Evolutionary conservation across 257 asterid genomes (phyloP), one percentile per base, ranked within the genome.

Genomic region (Scutellaria galericulata): DNA sequence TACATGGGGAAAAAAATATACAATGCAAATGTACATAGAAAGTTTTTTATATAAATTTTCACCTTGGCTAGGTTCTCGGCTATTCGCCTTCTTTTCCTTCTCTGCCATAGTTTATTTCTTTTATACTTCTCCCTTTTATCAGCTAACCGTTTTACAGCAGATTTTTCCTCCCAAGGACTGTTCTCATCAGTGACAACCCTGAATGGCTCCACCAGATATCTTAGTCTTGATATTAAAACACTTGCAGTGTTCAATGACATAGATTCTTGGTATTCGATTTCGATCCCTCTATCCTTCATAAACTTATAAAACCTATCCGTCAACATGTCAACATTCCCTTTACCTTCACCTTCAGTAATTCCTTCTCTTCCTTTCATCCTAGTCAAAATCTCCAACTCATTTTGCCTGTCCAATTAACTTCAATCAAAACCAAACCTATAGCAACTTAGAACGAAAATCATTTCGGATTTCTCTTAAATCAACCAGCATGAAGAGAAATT

Each of bases 111-210:
- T 69, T 88, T 94, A 80, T 94, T 91, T 76, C 97, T 85, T 78
- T 84, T 91, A 77, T 86, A 78, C 88, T 94, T 94, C 68, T 86
- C 84, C 71, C 78, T 70, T 75, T 84, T 85, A 81, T 94, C 87
- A 4, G 87, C 90, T 68, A 88, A 75, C 78, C 88, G 84, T 53
- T 80, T 77, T 18, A 77, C 81, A 20, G 90, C 94, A 60, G 90
- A 91, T 81, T 91, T 93, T 73, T 93, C 97, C 77, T 93, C 98
- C 98, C 97, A 93, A 8, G 87, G 91, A 68, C 77, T 82, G 48
- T 80, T 86, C 78, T 85, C 91, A 63, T 91, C 93, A 0, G 87
- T 81, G 15, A 82, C 87, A 75, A 85, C 88, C 78, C 94, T 80
- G 84, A 89, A 91, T n/a, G 96, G 97, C 85, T 93, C 96, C 75